Evolutionary conservation across 805 yeast species (phyloP), one percentile per base, ranked within the genome.

Genomic region (Nakazawaea laoshanensis): DNA sequence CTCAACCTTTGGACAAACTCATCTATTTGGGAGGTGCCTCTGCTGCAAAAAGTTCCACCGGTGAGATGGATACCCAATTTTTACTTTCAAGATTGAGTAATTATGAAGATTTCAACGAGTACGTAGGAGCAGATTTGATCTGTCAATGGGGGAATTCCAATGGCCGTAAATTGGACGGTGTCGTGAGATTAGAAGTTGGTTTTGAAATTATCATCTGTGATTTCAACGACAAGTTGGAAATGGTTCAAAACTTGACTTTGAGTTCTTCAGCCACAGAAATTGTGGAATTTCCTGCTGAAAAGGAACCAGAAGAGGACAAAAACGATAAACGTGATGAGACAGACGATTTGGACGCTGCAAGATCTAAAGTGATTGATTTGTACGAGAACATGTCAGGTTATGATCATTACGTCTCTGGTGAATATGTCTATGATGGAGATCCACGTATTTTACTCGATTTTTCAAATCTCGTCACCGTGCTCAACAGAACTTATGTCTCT

Each of bases 11-110:
- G 32, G 61, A 59, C 40, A 67, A 60, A 41, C 45, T 76, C 19
- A 55, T 77, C 4, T 62, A 65, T 32, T 47, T 77, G n/a, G 82
- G 76, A 40, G 84, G 84, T 5, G 80, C 82, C 0, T 73, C 80
- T 19, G 84, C 81, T n/a, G 73, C 81, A 1, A 76, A 75, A 47
- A 53, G 65, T 0, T 24, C 35, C 1, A 61, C 72, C 2, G 82
- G 82, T 4, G 76, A 70, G 44, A 74, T 74, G 81, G 84, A 77
- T 45, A 63, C 73, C 2, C 77, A 72, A 42, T 50, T 50, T 29
- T 35, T 71, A 30, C 44, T 67, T 3, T 56, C 74, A 14, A 47
- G 62, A 42, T 30, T 40, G 26, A 47, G 48, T 5, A 35, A 48
- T 4, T 53, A 53, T 22, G 51, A 45, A 3, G 49, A 45, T 1